These are phyloP conservation scores for Claviceps quebecensis DNA, from an alignment of 2,329 filamentous ascomycete genomes.

Conservation along the genomic window DNA sequence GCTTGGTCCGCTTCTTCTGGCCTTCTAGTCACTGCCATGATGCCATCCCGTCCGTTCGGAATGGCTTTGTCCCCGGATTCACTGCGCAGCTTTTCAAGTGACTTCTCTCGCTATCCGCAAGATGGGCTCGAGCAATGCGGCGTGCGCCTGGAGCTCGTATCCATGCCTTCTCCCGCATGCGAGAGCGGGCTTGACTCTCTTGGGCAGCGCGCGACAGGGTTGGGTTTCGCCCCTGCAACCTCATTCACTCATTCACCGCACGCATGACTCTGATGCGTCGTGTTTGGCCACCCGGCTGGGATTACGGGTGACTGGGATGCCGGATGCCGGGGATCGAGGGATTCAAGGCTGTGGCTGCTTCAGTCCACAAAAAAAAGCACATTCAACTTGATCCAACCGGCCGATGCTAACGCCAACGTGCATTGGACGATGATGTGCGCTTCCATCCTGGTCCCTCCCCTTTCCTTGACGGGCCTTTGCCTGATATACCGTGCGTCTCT, in stretches of 20 bases:
- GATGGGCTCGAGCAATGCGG: too few relatives aligned
- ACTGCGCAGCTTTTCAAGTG: neutral
- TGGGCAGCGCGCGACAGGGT: neutral
- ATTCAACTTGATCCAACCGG: neutral
- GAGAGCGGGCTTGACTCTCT: too few relatives aligned
- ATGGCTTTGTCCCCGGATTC: neutral
- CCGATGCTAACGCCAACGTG: neutral
- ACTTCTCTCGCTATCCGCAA: too few relatives aligned
- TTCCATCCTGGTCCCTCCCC: constrained; percentile 3
- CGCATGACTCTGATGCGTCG: neutral
- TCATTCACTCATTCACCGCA: neutral
- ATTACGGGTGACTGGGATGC: neutral
- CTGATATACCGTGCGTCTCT: constrained; percentile 10
- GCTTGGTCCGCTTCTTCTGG: neutral
- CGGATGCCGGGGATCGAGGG: neutral
- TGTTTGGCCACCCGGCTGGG: neutral
- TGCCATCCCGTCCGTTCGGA: neutral
- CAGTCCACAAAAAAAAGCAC: neutral
- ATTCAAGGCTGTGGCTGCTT: neutral
- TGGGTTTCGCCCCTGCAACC: neutral
- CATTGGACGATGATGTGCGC: neutral
- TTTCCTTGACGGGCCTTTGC: constrained; percentile 5
- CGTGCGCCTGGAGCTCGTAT: too few relatives aligned
- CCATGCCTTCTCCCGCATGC: too few relatives aligned
- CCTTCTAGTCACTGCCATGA: neutral